These are phyloP conservation scores for Saururus chinensis DNA, from an alignment of 164 flowering plant species.

Conservation along the genomic window DNA sequence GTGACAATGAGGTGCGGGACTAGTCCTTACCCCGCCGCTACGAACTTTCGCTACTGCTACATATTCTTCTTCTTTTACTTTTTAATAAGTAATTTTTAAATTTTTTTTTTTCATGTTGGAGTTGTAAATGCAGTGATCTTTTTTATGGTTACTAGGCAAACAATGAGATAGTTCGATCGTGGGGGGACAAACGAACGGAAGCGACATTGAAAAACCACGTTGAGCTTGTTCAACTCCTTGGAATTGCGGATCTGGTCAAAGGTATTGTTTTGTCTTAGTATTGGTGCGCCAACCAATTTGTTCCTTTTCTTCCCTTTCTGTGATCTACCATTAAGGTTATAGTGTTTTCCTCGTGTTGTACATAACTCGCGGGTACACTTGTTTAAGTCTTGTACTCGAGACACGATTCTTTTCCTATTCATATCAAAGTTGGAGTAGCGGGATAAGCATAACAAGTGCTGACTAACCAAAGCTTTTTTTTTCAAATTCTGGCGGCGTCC, in stretches of 20 bases:
- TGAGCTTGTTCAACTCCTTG: constrained; percentile 94
- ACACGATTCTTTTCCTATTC: too few species aligned
- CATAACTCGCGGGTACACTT: too few species aligned
- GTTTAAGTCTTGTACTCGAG: too few species aligned
- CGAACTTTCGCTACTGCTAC: neutral
- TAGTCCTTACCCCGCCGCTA: neutral
- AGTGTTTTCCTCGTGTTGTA: too few species aligned
- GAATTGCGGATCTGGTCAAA: constrained; percentile 74
- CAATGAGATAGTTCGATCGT: constrained; percentile 54
- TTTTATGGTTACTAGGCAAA: constrained; percentile 41
- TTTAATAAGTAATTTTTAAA: neutral
- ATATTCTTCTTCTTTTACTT: neutral
- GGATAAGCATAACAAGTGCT: too few species aligned
- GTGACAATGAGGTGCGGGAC: constrained; percentile 58
- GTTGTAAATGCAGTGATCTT: neutral
- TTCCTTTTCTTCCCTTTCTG: too few species aligned
- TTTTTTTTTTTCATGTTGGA: neutral
- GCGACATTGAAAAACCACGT: constrained; percentile 73
- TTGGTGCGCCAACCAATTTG: too few species aligned
- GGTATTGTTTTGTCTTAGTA: constrained; percentile 24
- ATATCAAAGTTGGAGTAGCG: too few species aligned
- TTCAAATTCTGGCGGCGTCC: too few species aligned
- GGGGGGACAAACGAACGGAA: constrained; percentile 69
- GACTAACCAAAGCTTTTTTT: too few species aligned
- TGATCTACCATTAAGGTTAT: too few species aligned